Evolutionary conservation across 148 eudicot species (phyloP).

Genomic region (Gaultheria prostrata): DNA sequence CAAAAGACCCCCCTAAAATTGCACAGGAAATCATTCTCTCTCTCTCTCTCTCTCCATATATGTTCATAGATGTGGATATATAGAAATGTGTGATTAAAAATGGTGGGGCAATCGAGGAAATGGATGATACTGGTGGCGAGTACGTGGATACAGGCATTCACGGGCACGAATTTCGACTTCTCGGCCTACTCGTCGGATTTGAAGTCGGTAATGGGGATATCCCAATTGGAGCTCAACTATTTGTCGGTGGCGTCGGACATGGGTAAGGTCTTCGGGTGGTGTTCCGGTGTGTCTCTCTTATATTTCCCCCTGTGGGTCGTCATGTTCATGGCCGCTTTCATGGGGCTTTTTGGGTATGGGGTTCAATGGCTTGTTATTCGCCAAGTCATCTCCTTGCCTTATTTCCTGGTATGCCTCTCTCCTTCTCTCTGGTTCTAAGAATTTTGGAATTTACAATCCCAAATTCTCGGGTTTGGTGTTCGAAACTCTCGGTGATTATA

Average conservation of each 20-base stretch:
- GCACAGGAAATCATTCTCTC: background rate
- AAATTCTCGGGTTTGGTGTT: no score
- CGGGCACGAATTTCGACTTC: slow-evolving; percentile 86
- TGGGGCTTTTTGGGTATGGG: slow-evolving; percentile 71
- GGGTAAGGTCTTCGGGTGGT: slow-evolving; percentile 84
- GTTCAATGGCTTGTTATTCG: slow-evolving; percentile 64
- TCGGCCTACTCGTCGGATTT: slow-evolving; percentile 75
- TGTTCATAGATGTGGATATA: background rate
- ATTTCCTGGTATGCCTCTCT: slow-evolving; percentile 50
- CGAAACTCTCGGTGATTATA: no score
- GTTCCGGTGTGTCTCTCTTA: slow-evolving; percentile 67
- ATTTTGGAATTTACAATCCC: background rate
- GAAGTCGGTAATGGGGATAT: slow-evolving; percentile 52
- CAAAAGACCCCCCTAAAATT: no score
- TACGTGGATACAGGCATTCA: slow-evolving; percentile 83
- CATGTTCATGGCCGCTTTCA: slow-evolving; percentile 52
- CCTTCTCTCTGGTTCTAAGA: background rate
- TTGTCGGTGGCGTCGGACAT: slow-evolving; percentile 77
- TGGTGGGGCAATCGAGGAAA: slow-evolving; percentile 54
- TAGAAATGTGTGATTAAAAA: background rate
- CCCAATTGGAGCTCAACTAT: slow-evolving; percentile 72
- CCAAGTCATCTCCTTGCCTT: slow-evolving; percentile 48
- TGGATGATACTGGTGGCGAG: slow-evolving; percentile 71
- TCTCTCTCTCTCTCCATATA: background rate
- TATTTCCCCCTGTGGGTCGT: slow-evolving; percentile 60